These are phyloP conservation scores for Dissophora ornata DNA, from an alignment of 192 early-diverging fungal genomes.

Conservation along the genomic window DNA sequence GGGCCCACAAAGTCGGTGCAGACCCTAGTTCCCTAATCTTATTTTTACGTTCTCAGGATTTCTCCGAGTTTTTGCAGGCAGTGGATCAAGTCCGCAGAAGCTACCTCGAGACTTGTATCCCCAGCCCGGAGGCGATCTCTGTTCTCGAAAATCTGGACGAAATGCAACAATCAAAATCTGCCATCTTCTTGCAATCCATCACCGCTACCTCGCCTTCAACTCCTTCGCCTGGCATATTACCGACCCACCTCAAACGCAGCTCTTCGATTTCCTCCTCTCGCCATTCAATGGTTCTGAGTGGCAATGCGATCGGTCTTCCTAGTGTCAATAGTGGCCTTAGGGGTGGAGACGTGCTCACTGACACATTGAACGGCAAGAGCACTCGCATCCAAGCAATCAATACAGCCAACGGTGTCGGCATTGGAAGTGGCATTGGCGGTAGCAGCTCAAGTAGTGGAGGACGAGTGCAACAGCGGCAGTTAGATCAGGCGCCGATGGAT, in stretches of 20 bases:
- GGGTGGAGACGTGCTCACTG: constrained; percentile 3
- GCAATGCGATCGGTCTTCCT: too few species aligned
- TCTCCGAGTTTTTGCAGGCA: constrained; percentile 15
- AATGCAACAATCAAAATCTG: constrained; percentile 38
- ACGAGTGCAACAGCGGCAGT: background rate
- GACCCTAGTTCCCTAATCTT: too few species aligned
- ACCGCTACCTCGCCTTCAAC: background rate
- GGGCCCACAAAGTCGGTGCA: too few species aligned
- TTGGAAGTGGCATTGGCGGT: background rate
- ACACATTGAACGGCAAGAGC: background rate
- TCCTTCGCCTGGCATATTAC: background rate
- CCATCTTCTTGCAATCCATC: constrained; percentile 17
- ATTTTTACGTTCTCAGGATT: constrained; percentile 8
- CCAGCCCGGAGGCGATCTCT: constrained; percentile 35
- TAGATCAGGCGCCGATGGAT: background rate
- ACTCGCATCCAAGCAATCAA: constrained; percentile 4
- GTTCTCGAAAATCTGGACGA: constrained; percentile 32
- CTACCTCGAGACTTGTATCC: constrained; percentile 38
- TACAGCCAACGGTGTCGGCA: background rate
- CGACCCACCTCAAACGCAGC: constrained; percentile 10
- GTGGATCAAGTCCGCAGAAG: constrained; percentile 30
- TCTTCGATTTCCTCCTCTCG: background rate
- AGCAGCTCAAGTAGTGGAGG: background rate
- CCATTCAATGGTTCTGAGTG: background rate
- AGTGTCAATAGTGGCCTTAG: background rate